A percentile compares a stretch with the other conserved stretches of the same genome.
Evolutionary conservation across 75 land plant genomes (phyloP).

Genomic region (Cryptomeria japonica): DNA sequence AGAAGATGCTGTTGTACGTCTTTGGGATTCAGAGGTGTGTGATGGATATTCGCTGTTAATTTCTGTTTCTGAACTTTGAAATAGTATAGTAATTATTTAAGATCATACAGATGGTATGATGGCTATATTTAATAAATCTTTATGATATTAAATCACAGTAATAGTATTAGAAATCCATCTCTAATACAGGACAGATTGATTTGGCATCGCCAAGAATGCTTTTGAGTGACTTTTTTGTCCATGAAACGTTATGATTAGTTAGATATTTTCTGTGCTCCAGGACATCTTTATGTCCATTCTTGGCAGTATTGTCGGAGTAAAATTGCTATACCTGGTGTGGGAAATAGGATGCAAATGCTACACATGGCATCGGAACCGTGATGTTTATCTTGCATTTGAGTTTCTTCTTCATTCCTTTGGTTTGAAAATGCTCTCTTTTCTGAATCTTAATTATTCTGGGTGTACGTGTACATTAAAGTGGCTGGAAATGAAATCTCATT

Average conservation of each 20-base stretch:
- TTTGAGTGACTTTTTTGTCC: neutral
- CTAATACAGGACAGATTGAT: neutral
- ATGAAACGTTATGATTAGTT: neutral
- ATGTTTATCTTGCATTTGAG: neutral
- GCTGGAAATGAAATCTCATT: neutral
- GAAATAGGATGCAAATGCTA: neutral
- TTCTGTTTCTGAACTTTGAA: neutral
- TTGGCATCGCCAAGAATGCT: neutral
- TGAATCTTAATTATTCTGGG: neutral
- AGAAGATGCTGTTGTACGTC: slow-evolving; percentile 84
- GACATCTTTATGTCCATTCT: neutral
- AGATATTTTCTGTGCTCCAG: neutral
- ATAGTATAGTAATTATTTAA: neutral
- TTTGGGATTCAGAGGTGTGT: slow-evolving; percentile 96
- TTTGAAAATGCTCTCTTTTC: neutral
- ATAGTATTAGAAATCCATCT: neutral
- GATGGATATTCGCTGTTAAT: neutral
- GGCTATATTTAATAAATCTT: too few relatives aligned
- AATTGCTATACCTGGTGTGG: neutral
- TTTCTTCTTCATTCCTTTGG: neutral
- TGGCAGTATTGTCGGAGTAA: neutral
- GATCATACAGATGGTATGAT: neutral
- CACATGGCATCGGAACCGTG: neutral
- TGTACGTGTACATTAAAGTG: neutral
- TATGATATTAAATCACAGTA: neutral